Base-by-base conservation (phyloP, 352 stramenopile species). In the Phytophthora hibernalis region DNA sequence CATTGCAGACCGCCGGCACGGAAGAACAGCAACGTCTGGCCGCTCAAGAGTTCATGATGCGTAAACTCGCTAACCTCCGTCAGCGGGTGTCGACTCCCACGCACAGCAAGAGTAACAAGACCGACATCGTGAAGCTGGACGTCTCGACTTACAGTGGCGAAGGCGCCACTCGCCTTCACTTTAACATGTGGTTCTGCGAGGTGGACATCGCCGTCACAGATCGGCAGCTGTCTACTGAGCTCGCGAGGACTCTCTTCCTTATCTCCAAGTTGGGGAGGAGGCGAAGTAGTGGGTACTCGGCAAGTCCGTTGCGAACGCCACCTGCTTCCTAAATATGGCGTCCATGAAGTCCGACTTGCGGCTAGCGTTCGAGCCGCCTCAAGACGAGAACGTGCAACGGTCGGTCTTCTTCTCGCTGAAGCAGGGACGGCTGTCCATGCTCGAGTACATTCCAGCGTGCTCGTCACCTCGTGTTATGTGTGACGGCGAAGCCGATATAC, bases 61-160 rank as follows among this genome's bases (percentile, higher is more conserved):
- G 59, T 59, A 50, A 67, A 16, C 51, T 67, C 50, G 28, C 59
- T 15, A 20, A 61, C 20, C 43, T 61, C 0, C 61, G 61, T 68
- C 61, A 8, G 45, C 35, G 51, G n/a, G 52, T 18, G 35, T 18
- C 35, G 12, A 42, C 35, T 42, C 35, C 11, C 11, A n/a, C 35
- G 35, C n/a, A 1, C 33, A 33, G 20, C 30, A 61, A 54, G 54
- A n/a, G n/a, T n/a, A 61, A 61, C 50, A 64, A 65, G 49, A 67
- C 40, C 21, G 44, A 70, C 58, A 59, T 68, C 31, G 53, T 67
- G 3, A 74, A 74, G 26, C 58, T 77, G 54, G 58, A 74, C 51
- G 57, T 77, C 26, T 70, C 64, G 24, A 57, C n/a, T 15, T 77
- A 77, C 59, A 68, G 54, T 12, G 52, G 64, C 8, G 68, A 61